Evolutionary conservation across 257 asterid species (phyloP).

Genomic region (Capsicum chinense): DNA sequence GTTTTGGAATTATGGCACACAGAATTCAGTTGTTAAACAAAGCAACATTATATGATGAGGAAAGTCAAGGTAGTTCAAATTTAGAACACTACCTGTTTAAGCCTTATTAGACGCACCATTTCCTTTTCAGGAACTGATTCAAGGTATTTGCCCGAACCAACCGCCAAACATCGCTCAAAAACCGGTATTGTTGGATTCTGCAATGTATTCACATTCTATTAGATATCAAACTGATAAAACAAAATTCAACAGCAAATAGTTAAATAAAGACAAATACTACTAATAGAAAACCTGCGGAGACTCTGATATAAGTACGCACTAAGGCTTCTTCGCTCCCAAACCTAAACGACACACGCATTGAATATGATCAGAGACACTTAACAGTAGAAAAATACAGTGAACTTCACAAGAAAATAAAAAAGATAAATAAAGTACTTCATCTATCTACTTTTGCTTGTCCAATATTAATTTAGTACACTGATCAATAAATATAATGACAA

Average conservation of each 20-base stretch:
- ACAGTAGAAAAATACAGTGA: too few relatives aligned
- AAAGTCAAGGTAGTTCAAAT: neutral
- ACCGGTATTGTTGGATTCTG: constrained; percentile 63
- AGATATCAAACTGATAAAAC: constrained; percentile 12
- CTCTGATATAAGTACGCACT: constrained; percentile 28
- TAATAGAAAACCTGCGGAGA: constrained; percentile 30
- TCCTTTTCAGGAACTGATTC: constrained; percentile 47
- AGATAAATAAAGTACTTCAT: too few relatives aligned
- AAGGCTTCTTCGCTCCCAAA: neutral
- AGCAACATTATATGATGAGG: neutral
- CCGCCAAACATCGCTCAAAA: constrained; percentile 48
- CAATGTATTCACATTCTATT: constrained; percentile 28
- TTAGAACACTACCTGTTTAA: constrained; percentile 48
- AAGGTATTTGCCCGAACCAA: constrained; percentile 52
- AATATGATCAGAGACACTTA: too few relatives aligned
- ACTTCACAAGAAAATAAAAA: too few relatives aligned
- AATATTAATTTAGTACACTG: too few relatives aligned
- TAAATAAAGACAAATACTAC: neutral
- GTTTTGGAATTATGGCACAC: too few relatives aligned
- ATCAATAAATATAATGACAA: too few relatives aligned
- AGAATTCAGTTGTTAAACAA: too few relatives aligned
- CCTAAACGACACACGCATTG: neutral
- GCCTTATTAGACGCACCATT: constrained; percentile 55
- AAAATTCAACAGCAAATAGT: neutral
- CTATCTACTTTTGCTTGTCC: too few relatives aligned